A percentile compares a stretch with the other conserved stretches of the same genome.
These are phyloP conservation scores for Castanea crenata DNA, from an alignment of 306 rosid genomes.

Conservation along the genomic window DNA sequence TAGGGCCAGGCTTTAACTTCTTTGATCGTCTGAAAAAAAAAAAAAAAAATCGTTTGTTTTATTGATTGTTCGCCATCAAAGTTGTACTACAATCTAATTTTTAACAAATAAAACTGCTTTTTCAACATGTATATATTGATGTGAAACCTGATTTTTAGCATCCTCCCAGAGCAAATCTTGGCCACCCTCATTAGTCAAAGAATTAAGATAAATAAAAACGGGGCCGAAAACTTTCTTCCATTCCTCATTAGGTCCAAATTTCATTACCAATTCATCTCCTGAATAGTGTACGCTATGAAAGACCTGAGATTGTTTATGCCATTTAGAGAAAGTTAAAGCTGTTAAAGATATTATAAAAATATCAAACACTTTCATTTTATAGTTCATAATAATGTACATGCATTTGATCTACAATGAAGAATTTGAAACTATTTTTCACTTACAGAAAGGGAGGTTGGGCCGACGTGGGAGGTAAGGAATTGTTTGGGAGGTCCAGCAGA, in stretches of 20 bases:
- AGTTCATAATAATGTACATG: background rate
- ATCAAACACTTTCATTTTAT: background rate
- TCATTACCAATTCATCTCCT: slow-evolving; percentile 71
- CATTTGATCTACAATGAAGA: background rate
- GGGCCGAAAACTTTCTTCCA: slow-evolving; percentile 98
- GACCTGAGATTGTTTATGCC: slow-evolving; percentile 40
- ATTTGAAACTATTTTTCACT: slow-evolving; percentile 4
- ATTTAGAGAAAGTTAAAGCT: background rate
- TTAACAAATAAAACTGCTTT: background rate
- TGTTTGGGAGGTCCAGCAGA: slow-evolving; percentile 93
- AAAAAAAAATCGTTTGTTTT: background rate
- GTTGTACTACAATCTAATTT: background rate
- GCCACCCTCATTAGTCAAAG: slow-evolving; percentile 33
- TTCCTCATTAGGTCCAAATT: slow-evolving; percentile 57
- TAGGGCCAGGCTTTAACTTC: slow-evolving; percentile 92
- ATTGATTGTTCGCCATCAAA: background rate
- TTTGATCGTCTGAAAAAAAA: slow-evolving; percentile 54
- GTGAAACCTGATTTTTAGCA: slow-evolving; percentile 69
- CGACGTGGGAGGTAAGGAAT: slow-evolving; percentile 78
- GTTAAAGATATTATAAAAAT: background rate
- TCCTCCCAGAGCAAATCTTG: slow-evolving; percentile 65
- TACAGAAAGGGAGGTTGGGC: slow-evolving; percentile 78
- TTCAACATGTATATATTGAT: background rate
- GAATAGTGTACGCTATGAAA: slow-evolving; percentile 88
- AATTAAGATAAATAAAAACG: slow-evolving; percentile 66